Evolutionary conservation across 2,329 filamentous ascomycete genomes (phyloP).

Genomic region (Colletotrichum abscissum): DNA sequence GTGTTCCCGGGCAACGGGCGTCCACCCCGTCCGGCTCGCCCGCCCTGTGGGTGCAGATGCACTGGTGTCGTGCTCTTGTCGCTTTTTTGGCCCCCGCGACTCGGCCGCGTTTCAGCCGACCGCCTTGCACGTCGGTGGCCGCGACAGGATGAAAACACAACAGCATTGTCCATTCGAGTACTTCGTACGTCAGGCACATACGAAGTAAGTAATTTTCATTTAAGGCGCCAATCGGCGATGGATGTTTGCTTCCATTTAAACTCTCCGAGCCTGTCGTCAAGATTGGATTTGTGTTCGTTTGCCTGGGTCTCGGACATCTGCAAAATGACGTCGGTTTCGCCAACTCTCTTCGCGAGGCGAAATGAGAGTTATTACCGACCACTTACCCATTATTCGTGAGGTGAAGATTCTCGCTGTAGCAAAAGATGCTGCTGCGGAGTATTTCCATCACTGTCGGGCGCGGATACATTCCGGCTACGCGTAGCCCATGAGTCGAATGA

Average conservation of each 20-base stretch:
- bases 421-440: not conserved
- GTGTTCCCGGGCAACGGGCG: slow-evolving; percentile 35
- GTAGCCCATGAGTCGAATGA: not conserved
- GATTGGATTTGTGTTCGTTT: not conserved
- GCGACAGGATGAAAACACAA: not conserved
- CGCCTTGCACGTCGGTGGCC: not conserved
- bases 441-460: not conserved
- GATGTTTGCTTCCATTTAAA: not conserved
- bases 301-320: not conserved
- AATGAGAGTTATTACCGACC: not conserved
- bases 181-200: not conserved
- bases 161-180: not conserved
- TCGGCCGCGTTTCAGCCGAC: slow-evolving; percentile 28
- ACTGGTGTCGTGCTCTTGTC: slow-evolving; percentile 1
- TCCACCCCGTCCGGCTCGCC: slow-evolving; percentile 19
- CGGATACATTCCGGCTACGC: not conserved
- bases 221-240: not conserved
- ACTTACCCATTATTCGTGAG: not conserved
- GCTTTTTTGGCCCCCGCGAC: slow-evolving; percentile 3
- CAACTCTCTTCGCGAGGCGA: not conserved
- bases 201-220: not conserved
- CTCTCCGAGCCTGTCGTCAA: not conserved
- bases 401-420: not conserved
- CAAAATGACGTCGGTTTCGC: slow-evolving; percentile 13
- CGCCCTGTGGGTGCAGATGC: slow-evolving; percentile 11